Evolutionary conservation across 1,139 yeast species (phyloP).

Genomic region (Wickerhamiella infanticola): DNA sequence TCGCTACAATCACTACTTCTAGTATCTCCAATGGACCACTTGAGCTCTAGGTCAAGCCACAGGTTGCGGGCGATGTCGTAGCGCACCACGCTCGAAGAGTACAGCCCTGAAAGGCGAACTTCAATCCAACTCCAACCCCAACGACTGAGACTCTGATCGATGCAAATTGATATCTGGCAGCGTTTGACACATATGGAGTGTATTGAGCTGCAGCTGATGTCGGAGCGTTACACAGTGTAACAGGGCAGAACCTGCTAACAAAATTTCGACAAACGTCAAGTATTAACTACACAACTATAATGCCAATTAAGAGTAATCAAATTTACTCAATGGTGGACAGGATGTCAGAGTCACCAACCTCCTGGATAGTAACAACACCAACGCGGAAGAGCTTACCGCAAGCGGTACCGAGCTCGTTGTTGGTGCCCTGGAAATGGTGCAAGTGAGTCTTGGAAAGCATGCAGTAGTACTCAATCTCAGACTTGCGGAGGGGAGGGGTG

Average conservation of each 20-base stretch:
- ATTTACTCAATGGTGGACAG: conserved; percentile 33
- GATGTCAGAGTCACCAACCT: conserved; percentile 99
- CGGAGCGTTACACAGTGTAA: background rate
- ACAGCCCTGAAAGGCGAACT: too few species aligned
- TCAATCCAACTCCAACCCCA: too few species aligned
- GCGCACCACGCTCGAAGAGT: too few species aligned
- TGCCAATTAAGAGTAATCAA: background rate
- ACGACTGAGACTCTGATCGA: too few species aligned
- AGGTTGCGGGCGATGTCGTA: too few species aligned
- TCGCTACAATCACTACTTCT: too few species aligned
- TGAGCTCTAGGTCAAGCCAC: too few species aligned
- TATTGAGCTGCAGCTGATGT: background rate
- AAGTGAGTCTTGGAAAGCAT: conserved; percentile 98
- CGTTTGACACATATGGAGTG: background rate
- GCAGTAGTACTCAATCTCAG: conserved; percentile 99
- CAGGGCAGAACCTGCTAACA: background rate
- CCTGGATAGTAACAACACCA: conserved; percentile 89
- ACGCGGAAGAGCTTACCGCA: conserved; percentile 99
- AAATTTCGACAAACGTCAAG: background rate
- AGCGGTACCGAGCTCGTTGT: conserved; percentile 99
- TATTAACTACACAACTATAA: background rate
- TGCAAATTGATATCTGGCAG: background rate
- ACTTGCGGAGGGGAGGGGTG: conserved; percentile 99
- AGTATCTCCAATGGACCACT: too few species aligned
- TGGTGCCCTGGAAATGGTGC: conserved; percentile 99